phyloP scores from a whole-genome alignment of 495 filamentous ascomycete species.

The Pyrenula aspistea region DNA sequence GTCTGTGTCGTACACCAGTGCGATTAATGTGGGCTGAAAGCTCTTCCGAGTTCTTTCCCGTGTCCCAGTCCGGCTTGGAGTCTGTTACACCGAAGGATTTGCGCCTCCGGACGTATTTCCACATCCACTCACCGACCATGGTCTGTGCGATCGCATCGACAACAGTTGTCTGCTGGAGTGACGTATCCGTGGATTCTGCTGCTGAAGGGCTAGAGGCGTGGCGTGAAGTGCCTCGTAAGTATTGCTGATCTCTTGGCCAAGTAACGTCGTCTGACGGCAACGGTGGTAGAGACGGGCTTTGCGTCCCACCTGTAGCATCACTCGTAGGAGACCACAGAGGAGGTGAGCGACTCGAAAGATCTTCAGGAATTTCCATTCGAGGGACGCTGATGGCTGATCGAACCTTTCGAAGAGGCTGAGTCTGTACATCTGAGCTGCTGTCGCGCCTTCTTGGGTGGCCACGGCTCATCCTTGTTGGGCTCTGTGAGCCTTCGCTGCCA shows the following conservation, averaged over 20 bases:
- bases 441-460: neutral
- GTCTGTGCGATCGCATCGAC: slow-evolving; percentile 98
- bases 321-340: slow-evolving; percentile 36
- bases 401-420: slow-evolving; percentile 57
- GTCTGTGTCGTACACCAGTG: slow-evolving; percentile 67
- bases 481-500: slow-evolving; percentile 65
- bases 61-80: slow-evolving; percentile 42
- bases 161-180: slow-evolving; percentile 61
- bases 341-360: slow-evolving; percentile 43
- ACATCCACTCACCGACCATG: slow-evolving; percentile 99
- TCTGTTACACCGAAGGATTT: slow-evolving; percentile 86
- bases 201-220: slow-evolving; percentile 18
- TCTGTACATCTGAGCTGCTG: neutral
- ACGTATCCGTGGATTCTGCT: slow-evolving; percentile 43
- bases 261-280: slow-evolving; percentile 64
- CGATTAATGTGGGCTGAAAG: slow-evolving; percentile 40
- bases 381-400: slow-evolving; percentile 68
- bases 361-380: slow-evolving; percentile 23
- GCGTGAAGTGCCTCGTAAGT: slow-evolving; percentile 12
- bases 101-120: slow-evolving; percentile 87
- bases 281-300: slow-evolving; percentile 47
- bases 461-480: slow-evolving; percentile 46
- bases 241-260: slow-evolving; percentile 26
- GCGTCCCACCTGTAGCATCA: slow-evolving; percentile 25
- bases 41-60: slow-evolving; percentile 30